phyloP scores from a whole-genome alignment of 371 early-diverging fungal species.

The Fennellomyces sp. region DNA sequence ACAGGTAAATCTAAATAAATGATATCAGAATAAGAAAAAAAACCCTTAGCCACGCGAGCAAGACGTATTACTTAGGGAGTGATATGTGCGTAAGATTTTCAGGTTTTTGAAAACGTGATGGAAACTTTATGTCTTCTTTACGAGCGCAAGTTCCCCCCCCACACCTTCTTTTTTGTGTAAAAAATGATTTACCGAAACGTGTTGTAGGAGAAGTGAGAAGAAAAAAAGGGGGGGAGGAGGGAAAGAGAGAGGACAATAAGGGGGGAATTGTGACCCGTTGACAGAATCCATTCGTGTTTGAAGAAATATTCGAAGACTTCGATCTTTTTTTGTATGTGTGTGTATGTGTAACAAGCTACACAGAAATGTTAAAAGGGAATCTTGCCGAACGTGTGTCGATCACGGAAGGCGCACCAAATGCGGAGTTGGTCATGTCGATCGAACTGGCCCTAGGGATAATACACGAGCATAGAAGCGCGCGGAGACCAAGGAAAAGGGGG shows the following conservation, averaged over 20 bases:
- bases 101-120: too few species aligned
- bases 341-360: background rate
- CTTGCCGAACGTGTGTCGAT: background rate
- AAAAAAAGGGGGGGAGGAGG: background rate
- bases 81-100: too few species aligned
- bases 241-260: background rate
- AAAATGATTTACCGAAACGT: background rate
- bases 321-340: background rate
- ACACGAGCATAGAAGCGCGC: too few species aligned
- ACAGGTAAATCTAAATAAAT: background rate
- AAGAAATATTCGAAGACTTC: background rate
- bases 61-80: too few species aligned
- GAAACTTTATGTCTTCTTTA: too few species aligned
- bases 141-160: too few species aligned
- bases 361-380: background rate
- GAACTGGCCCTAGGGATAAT: too few species aligned
- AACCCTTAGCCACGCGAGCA: background rate
- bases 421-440: background rate
- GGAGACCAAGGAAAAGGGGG: constrained; percentile 8
- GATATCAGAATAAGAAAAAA: background rate
- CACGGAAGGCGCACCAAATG: background rate
- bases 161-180: too few species aligned
- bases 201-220: background rate
- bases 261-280: background rate
- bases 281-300: background rate